Conservation (phyloP, 495 filamentous ascomycete species). For the Coniosporium apollinis region DNA sequence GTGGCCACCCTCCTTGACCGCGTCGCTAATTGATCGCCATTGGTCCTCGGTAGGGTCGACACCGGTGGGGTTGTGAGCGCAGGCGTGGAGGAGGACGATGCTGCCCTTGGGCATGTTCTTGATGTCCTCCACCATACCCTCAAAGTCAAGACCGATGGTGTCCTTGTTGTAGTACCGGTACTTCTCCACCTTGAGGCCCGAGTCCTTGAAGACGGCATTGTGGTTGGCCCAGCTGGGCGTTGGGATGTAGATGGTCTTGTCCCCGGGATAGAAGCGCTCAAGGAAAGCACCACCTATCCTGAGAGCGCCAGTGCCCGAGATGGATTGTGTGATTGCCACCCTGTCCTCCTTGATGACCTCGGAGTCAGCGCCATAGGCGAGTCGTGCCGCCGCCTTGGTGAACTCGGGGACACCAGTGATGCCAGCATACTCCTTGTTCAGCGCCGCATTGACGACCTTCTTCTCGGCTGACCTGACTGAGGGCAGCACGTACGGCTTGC, state of each 20-base stretch:
- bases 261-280: constrained; percentile 68
- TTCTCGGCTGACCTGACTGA: constrained; percentile 82
- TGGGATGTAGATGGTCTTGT: constrained; percentile 90
- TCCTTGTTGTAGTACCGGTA: constrained; percentile 99
- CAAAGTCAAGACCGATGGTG: constrained; percentile 94
- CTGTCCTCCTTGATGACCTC: constrained; percentile 57
- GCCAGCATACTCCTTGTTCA: constrained; percentile 96
- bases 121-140: constrained; percentile 82
- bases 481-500: constrained; percentile 93
- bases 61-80: constrained; percentile 96
- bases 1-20: constrained; percentile 76
- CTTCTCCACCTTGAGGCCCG: constrained; percentile 72
- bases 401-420: constrained; percentile 93
- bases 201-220: constrained; percentile 87
- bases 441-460: constrained; percentile 53
- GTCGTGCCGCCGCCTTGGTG: constrained; percentile 73
- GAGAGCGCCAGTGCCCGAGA: constrained; percentile 92
- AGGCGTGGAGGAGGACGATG: constrained; percentile 87
- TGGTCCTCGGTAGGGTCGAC: constrained; percentile 86
- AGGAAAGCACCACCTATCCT: constrained; percentile 91
- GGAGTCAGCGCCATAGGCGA: constrained; percentile 77
- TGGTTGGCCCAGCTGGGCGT: constrained; percentile 98
- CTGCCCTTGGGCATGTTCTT: constrained; percentile 73
- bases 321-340: constrained; percentile 88
- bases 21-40: constrained; percentile 84